These are phyloP conservation scores for Microsporum canis DNA, from an alignment of 2,329 filamentous ascomycete genomes.

Conservation along the genomic window DNA sequence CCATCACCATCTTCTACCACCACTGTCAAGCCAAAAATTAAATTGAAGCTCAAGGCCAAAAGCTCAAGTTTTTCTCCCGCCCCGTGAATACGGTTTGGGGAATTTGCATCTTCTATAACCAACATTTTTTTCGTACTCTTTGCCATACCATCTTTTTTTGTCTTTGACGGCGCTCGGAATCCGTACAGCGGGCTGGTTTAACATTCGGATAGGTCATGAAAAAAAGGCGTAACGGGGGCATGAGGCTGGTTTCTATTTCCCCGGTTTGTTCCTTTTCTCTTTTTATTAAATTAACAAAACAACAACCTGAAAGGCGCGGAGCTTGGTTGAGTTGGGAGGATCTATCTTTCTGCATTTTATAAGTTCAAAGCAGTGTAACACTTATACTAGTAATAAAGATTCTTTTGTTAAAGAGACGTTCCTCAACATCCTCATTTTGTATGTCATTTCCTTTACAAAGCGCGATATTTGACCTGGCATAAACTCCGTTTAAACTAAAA, in stretches of 20 bases:
- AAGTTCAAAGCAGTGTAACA: neutral
- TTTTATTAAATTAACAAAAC: neutral
- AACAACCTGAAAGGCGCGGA: neutral
- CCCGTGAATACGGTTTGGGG: neutral
- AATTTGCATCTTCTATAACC: neutral
- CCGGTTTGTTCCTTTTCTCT: neutral
- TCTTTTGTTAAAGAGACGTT: neutral
- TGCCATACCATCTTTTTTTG: neutral
- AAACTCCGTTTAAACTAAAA: slow-evolving; percentile 4
- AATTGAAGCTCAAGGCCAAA: slow-evolving; percentile 30
- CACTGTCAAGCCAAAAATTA: slow-evolving; percentile 23
- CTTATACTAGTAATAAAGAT: slow-evolving; percentile 1
- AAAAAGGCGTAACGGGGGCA: neutral
- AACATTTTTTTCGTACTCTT: neutral
- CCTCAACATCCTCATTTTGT: neutral
- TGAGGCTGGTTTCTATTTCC: neutral
- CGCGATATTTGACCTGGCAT: neutral
- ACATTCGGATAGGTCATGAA: neutral
- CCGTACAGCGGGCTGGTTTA: neutral
- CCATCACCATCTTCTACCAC: slow-evolving; percentile 20
- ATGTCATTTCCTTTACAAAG: neutral
- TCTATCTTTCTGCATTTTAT: neutral
- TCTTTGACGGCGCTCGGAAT: neutral
- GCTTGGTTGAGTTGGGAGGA: neutral
- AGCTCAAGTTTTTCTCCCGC: neutral